These are phyloP conservation scores for Russula abietina DNA, from an alignment of 768 basidiomycete species.

Conservation along the genomic window DNA sequence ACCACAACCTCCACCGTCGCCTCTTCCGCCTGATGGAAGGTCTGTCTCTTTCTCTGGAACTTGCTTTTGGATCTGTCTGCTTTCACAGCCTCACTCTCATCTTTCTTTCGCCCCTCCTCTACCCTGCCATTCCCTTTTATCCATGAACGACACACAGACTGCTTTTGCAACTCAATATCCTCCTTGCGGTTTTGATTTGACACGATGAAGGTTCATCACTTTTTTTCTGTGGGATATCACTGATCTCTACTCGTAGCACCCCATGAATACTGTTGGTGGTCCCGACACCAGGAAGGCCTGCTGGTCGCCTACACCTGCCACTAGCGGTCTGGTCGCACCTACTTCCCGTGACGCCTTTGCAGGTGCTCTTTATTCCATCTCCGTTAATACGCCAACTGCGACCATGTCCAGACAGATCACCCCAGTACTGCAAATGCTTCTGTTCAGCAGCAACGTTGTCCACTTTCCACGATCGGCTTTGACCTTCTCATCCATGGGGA, in stretches of 20 bases:
- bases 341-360: slow-evolving; percentile 65
- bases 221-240: neutral
- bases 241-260: slow-evolving; percentile 46
- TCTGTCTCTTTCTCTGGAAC: too few relatives aligned
- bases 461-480: too few relatives aligned
- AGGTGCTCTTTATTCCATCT: slow-evolving; percentile 63
- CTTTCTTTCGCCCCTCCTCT: slow-evolving; percentile 17
- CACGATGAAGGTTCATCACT: slow-evolving; percentile 84
- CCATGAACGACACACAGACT: slow-evolving; percentile 68
- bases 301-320: slow-evolving; percentile 61
- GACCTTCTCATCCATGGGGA: too few relatives aligned
- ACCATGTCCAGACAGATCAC: slow-evolving; percentile 59
- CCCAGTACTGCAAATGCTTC: slow-evolving; percentile 51
- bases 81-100: too few relatives aligned
- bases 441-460: slow-evolving; percentile 45
- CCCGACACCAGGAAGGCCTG: slow-evolving; percentile 87
- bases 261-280: slow-evolving; percentile 77
- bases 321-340: slow-evolving; percentile 37
- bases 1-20: too few relatives aligned
- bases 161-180: slow-evolving; percentile 64
- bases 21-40: too few relatives aligned
- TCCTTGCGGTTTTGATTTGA: slow-evolving; percentile 75
- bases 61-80: too few relatives aligned
- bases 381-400: slow-evolving; percentile 42
- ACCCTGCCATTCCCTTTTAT: slow-evolving; percentile 29